Evolutionary conservation across 1,139 yeast species (phyloP).

Genomic region (Zygoascus sp.): DNA sequence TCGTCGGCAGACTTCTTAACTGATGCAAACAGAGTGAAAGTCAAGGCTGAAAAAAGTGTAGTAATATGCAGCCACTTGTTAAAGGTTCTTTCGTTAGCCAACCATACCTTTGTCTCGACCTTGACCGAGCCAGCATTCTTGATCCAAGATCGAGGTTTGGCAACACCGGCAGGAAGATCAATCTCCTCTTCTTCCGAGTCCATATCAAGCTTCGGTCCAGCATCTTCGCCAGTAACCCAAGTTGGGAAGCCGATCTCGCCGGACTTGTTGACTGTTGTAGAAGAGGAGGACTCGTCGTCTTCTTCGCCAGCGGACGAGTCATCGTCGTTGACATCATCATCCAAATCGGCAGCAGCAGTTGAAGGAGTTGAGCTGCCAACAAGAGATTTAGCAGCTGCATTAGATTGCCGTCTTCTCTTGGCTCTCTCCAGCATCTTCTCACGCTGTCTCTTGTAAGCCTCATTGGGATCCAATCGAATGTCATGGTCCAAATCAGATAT

Average conservation of each 20-base stretch:
- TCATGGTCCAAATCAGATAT: constrained; percentile 83
- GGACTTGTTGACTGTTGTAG: constrained; percentile 12
- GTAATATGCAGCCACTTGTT: constrained; percentile 93
- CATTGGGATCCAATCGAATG: constrained; percentile 69
- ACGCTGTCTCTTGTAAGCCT: constrained; percentile 54
- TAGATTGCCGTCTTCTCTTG: constrained; percentile 12
- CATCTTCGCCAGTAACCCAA: constrained; percentile 13
- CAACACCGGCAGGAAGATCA: constrained; percentile 82
- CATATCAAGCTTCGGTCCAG: constrained; percentile 41
- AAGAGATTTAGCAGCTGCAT: constrained; percentile 10
- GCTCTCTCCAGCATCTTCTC: constrained; percentile 21
- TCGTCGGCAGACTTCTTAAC: constrained; percentile 53
- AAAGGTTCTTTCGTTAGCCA: constrained; percentile 96
- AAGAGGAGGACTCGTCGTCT: constrained; percentile 6
- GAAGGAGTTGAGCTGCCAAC: constrained; percentile 15
- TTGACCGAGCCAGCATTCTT: constrained; percentile 89
- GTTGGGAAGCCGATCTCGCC: constrained; percentile 19
- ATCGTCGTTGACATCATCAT: constrained; percentile 17
- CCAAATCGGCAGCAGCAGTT: constrained; percentile 7
- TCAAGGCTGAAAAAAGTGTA: constrained; percentile 78
- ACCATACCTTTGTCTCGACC: constrained; percentile 97
- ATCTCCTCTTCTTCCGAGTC: constrained; percentile 91
- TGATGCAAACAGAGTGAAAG: constrained; percentile 80
- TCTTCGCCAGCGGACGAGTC: constrained; percentile 30
- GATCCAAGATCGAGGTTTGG: constrained; percentile 69